Evolutionary conservation across 1,284 basidiomycete species (phyloP), one percentile per base, ranked within the genome.

Genomic region (Pseudozyma pruni): DNA sequence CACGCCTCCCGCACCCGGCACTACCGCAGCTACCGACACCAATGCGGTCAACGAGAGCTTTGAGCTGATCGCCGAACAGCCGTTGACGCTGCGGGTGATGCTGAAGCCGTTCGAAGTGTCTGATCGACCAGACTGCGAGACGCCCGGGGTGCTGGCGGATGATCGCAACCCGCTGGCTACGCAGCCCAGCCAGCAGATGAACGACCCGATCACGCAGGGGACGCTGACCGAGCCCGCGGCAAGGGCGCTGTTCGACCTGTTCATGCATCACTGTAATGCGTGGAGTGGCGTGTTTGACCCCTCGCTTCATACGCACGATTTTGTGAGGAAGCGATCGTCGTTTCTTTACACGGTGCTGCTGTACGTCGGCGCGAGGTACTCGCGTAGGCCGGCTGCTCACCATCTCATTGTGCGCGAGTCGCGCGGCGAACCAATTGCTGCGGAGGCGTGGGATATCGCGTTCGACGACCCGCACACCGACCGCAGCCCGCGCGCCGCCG

Each of bases 321-420:
- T 69, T 66, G 56, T 72, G 23, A 43, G 70, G 19, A 67, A 64
- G 39, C 59, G 70, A 3, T 72, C 70, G 23, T 59, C 59, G 1
- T 72, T 72, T 43, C 70, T 72, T 45, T 72, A 72, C 49, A 63
- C 70, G 6, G 62, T 67, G n/a, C 16, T 72, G 40, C 44, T 72
- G 35, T 72, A 72, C 27, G 55, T 72, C 13, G 70, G 54, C 8
- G 31, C 64, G 5, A 43, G 57, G n/a, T 60, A 60, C 42, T 56
- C 53, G 2, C 50, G 41, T 19, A 44, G 38, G 11, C 70, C 70
- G 9, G 52, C 57, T 4, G 68, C 68, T 8, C 68, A 71, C 4
- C 68, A 71, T 22, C 61, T 71, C 17, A 38, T 66, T 13, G 58
- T 43, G 14, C 56, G 68, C 27, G 37, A 62, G 32, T 45, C 50